A percentile compares a stretch with the other conserved stretches of the same genome.
phyloP scores from a whole-genome alignment of 768 basidiomycete species.

The Pleurotus sapidus region DNA sequence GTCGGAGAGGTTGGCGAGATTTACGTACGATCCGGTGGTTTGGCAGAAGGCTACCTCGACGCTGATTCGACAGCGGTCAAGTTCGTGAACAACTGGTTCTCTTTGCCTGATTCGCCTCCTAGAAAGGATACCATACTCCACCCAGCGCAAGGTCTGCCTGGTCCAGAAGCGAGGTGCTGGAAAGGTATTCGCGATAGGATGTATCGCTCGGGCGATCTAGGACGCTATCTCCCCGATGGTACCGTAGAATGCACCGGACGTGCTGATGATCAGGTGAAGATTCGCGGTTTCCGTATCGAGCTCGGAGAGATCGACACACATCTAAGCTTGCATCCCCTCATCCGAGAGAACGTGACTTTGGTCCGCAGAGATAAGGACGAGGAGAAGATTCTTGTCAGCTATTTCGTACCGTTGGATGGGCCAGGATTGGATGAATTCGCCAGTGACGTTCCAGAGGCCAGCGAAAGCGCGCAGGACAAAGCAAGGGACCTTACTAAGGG shows the following conservation, averaged over 20 bases:
- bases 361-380: constrained; percentile 98
- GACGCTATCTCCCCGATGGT: constrained; percentile 89
- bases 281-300: constrained; percentile 98
- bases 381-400: constrained; percentile 97
- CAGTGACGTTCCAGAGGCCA: constrained; percentile 60
- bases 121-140: constrained; percentile 73
- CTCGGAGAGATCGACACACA: constrained; percentile 97
- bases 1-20: constrained; percentile 98
- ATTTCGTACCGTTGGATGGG: constrained; percentile 88
- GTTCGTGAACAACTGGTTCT: constrained; percentile 95
- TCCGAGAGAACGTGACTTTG: constrained; percentile 97
- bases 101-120: constrained; percentile 30
- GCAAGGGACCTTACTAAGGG: constrained; percentile 62
- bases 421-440: constrained; percentile 63
- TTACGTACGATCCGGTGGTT: constrained; percentile 93
- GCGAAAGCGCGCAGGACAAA: constrained; percentile 31
- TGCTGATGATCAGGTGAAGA: constrained; percentile 99
- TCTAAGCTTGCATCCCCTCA: constrained; percentile 87
- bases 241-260: constrained; percentile 95
- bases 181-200: constrained; percentile 94
- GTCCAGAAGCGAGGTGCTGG: constrained; percentile 82
- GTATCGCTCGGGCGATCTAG: constrained; percentile 97
- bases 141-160: constrained; percentile 52
- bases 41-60: constrained; percentile 95
- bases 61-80: constrained; percentile 80